Base-by-base conservation (phyloP, 805 yeast genomes). In the Candida ficus region DNA sequence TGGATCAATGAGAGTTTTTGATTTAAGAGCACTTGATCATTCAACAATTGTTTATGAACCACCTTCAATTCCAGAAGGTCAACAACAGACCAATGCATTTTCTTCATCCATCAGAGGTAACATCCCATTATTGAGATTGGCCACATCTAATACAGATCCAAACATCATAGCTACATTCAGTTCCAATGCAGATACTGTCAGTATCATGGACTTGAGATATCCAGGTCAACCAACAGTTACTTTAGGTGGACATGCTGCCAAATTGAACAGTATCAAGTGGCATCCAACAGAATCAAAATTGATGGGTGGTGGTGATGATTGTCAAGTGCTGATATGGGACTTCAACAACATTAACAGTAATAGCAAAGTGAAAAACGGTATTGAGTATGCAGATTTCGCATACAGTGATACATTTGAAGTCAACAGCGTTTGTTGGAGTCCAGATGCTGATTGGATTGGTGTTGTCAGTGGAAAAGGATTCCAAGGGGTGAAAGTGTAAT, bases 21-120 rank as follows among this genome's bases (percentile, higher is more conserved):
- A 93, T 57, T 69, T 93, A 44, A 66, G 99, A 42, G 73, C 90
- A 8, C 66, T 91, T 37, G 97, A 93, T 44, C 98, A 90, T 60
- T 85, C 95, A 14, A 91, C 99, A 2, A 93, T 93, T 50, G 83
- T 93, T 13, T 93, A 87, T 60, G 99, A 93, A 57, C 88, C 88
- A 11, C 76, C 67, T 22, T 13, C 43, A 13, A 27, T 20, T 11
- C 9, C 49, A 22, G 29, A 41, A 10, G 11, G 26, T 5, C 27
- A 23, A 18, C 16, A 10, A 26, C 14, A n/a, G 2, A 18, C 33
- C 16, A 27, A 18, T 9, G 19, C 38, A 16, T 31, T 28, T 41
- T n/a, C 47, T 4, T 43, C 48, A 11, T 23, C 37, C 19, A 18
- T 41, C 8, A 33, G 43, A 27, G 35, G 45, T 20, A 42, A 35